Conservation (phyloP, 2,329 filamentous ascomycete species). For the Sclerotinia borealis region DNA sequence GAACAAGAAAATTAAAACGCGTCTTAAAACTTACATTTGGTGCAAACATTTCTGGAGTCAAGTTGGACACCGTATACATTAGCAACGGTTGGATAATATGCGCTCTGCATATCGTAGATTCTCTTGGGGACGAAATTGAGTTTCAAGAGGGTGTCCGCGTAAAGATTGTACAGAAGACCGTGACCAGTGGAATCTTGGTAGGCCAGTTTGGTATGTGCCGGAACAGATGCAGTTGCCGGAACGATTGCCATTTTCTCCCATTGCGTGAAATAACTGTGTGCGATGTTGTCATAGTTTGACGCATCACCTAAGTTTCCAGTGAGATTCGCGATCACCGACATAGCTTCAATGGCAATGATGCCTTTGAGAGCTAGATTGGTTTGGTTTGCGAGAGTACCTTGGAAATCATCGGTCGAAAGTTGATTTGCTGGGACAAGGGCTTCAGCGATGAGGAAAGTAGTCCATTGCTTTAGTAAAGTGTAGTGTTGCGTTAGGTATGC, state of each 20-base stretch:
- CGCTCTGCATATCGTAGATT: slow-evolving; percentile 71
- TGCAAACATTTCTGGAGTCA: slow-evolving; percentile 73
- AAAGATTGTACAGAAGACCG: slow-evolving; percentile 68
- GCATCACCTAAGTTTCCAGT: slow-evolving; percentile 53
- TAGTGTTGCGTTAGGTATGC: slow-evolving; percentile 62
- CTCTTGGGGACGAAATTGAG: slow-evolving; percentile 69
- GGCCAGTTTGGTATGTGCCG: slow-evolving; percentile 67
- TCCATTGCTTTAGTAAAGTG: slow-evolving; percentile 70
- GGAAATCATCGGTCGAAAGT: slow-evolving; percentile 79
- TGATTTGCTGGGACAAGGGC: slow-evolving; percentile 70
- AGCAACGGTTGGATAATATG: slow-evolving; percentile 67
- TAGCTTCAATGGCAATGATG: slow-evolving; percentile 76
- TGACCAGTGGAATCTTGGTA: slow-evolving; percentile 59
- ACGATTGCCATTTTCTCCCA: slow-evolving; percentile 71
- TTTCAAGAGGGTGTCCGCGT: slow-evolving; percentile 70
- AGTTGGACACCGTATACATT: slow-evolving; percentile 75
- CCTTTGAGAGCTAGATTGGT: slow-evolving; percentile 80
- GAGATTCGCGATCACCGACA: slow-evolving; percentile 62
- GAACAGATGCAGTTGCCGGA: slow-evolving; percentile 42
- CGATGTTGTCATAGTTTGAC: slow-evolving; percentile 54
- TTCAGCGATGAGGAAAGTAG: slow-evolving; percentile 67
- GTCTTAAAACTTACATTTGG: slow-evolving; percentile 50
- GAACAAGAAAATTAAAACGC: background rate
- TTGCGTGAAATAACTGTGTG: slow-evolving; percentile 61
- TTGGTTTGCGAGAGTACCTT: slow-evolving; percentile 69